Conservation (phyloP, 345 rosid species). For the Salix dunnii region DNA sequence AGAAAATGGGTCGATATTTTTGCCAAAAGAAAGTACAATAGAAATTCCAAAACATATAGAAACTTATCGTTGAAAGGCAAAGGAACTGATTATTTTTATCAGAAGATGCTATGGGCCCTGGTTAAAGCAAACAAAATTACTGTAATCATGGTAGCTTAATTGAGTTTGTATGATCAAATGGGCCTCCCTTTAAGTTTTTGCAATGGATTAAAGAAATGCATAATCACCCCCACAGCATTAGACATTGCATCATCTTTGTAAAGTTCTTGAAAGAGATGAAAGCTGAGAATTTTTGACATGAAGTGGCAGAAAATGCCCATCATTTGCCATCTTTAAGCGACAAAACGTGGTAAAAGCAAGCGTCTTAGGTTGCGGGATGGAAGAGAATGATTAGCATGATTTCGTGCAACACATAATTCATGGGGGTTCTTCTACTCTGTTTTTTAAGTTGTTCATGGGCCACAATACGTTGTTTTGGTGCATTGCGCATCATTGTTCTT, state of each 20-base stretch:
- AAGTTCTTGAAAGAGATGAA: background rate
- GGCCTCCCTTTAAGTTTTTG: background rate
- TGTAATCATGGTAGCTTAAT: background rate
- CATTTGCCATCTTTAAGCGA: constrained; percentile 15
- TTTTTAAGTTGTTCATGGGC: background rate
- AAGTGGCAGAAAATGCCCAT: background rate
- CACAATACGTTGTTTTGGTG: background rate
- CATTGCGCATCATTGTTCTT: constrained; percentile 1
- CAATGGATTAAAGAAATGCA: background rate
- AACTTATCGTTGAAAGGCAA: background rate
- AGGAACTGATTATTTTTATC: background rate
- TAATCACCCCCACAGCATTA: background rate
- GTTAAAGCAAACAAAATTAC: background rate
- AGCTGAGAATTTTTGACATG: background rate
- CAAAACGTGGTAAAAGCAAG: constrained; percentile 29
- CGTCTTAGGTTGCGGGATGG: constrained; percentile 16
- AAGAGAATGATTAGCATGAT: constrained; percentile 9
- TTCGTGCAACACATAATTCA: background rate
- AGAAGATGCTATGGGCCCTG: background rate
- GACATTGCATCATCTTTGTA: background rate
- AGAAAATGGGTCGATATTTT: background rate
- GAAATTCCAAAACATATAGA: background rate
- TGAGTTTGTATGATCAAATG: background rate
- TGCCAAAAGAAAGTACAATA: background rate
- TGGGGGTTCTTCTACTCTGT: background rate